Conservation (phyloP, 106 monocot species). For the Phalaenopsis equestris region DNA sequence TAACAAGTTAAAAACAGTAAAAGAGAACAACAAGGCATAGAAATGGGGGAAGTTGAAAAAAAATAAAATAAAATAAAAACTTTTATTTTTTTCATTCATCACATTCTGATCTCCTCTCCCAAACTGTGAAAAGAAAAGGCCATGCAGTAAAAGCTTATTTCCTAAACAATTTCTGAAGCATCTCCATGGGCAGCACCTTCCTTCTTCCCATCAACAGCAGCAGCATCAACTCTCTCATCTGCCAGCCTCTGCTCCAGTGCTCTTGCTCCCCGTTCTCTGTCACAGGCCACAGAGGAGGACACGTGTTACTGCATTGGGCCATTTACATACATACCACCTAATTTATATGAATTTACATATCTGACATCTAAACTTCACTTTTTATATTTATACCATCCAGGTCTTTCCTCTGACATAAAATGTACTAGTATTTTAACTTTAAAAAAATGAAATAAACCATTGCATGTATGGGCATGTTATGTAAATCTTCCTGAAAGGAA, state of each 20-base stretch:
- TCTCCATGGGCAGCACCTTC: conserved; percentile 15
- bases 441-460: too few relatives aligned
- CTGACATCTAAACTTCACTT: too few relatives aligned
- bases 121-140: neutral
- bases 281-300: neutral
- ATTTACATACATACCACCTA: too few relatives aligned
- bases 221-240: conserved; percentile 40
- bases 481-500: neutral
- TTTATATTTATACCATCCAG: too few relatives aligned
- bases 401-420: too few relatives aligned
- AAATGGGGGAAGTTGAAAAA: too few relatives aligned
- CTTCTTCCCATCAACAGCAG: conserved; percentile 16
- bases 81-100: conserved; percentile 1
- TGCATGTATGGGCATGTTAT: too few relatives aligned
- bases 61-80: conserved; percentile 3
- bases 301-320: neutral
- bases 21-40: too few relatives aligned
- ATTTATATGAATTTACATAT: too few relatives aligned
- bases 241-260: conserved; percentile 84
- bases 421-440: too few relatives aligned
- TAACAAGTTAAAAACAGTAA: too few relatives aligned
- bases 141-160: neutral
- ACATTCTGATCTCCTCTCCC: neutral
- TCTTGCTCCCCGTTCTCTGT: conserved; percentile 81
- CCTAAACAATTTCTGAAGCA: conserved; percentile 49